Conservation (phyloP, 1,284 basidiomycete species). For the Malassezia arunalokei region DNA sequence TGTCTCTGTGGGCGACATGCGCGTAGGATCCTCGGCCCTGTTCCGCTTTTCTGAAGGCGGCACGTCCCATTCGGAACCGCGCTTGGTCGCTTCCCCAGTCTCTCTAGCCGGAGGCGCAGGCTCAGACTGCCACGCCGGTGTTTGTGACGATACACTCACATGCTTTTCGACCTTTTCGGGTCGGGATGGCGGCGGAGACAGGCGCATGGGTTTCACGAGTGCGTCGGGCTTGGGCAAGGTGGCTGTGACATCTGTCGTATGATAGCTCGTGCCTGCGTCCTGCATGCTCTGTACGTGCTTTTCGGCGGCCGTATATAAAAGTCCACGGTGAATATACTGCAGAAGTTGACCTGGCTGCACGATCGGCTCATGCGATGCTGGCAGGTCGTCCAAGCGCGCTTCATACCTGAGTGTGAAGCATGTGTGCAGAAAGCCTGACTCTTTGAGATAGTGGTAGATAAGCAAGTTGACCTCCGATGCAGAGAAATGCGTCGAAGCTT, state of each 20-base stretch:
- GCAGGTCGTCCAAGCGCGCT: constrained; percentile 37
- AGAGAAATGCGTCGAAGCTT: constrained; percentile 29
- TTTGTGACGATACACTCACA: constrained; percentile 1
- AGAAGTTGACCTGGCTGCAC: constrained; percentile 40
- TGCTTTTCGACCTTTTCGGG: background rate
- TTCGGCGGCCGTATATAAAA: constrained; percentile 41
- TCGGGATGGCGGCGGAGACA: background rate
- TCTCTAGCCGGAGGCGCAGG: background rate
- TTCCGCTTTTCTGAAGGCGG: background rate
- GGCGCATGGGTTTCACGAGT: background rate
- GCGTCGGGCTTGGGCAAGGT: background rate
- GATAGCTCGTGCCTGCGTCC: background rate
- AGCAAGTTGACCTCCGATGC: constrained; percentile 42
- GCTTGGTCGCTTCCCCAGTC: background rate
- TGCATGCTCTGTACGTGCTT: constrained; percentile 17
- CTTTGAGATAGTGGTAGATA: constrained; percentile 46
- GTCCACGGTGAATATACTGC: constrained; percentile 36
- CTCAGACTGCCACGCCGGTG: background rate
- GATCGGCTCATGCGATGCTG: constrained; percentile 35
- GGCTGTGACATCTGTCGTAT: background rate
- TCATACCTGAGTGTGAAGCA: constrained; percentile 32
- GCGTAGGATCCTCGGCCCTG: background rate
- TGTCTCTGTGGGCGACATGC: background rate
- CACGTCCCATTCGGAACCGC: background rate
- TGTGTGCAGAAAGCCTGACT: constrained; percentile 23